Evolutionary conservation across 768 basidiomycete species (phyloP).

Genomic region (Phlegmacium glaucopus): DNA sequence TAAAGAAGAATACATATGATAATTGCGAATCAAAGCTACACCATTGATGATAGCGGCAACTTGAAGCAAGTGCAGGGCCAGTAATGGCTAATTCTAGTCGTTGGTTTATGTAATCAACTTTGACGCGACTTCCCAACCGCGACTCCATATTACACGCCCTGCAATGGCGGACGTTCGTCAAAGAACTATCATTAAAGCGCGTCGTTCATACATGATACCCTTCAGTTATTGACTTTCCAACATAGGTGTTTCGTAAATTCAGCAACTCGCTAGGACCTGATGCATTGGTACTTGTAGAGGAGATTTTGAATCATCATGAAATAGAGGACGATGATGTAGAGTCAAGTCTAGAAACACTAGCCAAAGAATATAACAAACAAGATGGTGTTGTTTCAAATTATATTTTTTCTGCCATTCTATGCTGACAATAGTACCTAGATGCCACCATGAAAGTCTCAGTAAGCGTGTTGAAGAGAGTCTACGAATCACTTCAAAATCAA

Average conservation of each 20-base stretch:
- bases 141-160: not conserved
- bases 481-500: conserved; percentile 69
- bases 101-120: too few species aligned
- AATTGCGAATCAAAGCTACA: conserved; percentile 18
- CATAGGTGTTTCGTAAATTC: conserved; percentile 82
- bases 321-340: conserved; percentile 70
- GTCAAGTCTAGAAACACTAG: conserved; percentile 72
- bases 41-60: too few species aligned
- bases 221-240: not conserved
- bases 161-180: conserved; percentile 45
- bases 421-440: conserved; percentile 37
- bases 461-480: conserved; percentile 64
- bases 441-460: conserved; percentile 81
- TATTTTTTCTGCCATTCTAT: not conserved
- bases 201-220: not conserved
- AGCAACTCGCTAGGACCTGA: conserved; percentile 85
- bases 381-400: conserved; percentile 53
- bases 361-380: conserved; percentile 86
- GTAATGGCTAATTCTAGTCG: too few species aligned
- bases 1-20: conserved; percentile 58
- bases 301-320: conserved; percentile 67
- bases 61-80: too few species aligned
- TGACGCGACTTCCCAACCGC: too few species aligned
- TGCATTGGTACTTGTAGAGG: conserved; percentile 66
- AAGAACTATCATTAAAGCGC: conserved; percentile 46